Conservation (phyloP, 352 stramenopile genomes). For the Phytophthora brassicae region DNA sequence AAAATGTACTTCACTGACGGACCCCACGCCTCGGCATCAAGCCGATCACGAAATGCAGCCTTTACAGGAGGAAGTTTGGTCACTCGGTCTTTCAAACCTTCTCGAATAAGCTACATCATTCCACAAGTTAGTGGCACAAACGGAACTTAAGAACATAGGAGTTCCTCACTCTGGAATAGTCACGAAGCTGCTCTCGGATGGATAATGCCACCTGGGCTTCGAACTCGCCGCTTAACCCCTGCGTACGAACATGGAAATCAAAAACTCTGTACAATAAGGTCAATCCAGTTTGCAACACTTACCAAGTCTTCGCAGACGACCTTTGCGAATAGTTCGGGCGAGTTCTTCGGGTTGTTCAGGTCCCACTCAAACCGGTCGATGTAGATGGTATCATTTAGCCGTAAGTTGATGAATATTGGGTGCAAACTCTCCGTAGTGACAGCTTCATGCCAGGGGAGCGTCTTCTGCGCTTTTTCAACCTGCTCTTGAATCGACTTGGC, state of each 20-base stretch:
- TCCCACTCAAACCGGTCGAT: conserved; percentile 87
- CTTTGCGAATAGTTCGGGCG: conserved; percentile 67
- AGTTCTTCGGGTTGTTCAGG: conserved; percentile 63
- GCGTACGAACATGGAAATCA: background rate
- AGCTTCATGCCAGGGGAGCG: conserved; percentile 56
- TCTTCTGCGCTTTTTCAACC: conserved; percentile 62
- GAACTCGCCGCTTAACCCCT: conserved; percentile 81
- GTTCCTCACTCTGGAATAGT: conserved; percentile 63
- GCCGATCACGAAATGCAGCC: conserved; percentile 58
- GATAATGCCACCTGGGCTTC: conserved; percentile 75
- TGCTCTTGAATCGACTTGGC: conserved; percentile 63
- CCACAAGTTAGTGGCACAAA: too few relatives aligned
- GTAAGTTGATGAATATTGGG: conserved; percentile 82
- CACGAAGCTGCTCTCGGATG: conserved; percentile 76
- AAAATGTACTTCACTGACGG: conserved; percentile 77
- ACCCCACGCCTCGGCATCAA: conserved; percentile 61
- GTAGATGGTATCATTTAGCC: conserved; percentile 79
- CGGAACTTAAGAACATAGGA: background rate
- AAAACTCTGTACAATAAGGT: background rate
- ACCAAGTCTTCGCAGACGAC: conserved; percentile 75
- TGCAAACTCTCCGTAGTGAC: conserved; percentile 63
- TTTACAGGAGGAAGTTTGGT: conserved; percentile 60
- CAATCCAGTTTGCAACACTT: conserved; percentile 1
- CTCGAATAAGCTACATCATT: conserved; percentile 57
- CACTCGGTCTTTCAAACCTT: conserved; percentile 63